Evolutionary conservation across 2,329 filamentous ascomycete genomes (phyloP).

Genomic region (Didymella pomorum): DNA sequence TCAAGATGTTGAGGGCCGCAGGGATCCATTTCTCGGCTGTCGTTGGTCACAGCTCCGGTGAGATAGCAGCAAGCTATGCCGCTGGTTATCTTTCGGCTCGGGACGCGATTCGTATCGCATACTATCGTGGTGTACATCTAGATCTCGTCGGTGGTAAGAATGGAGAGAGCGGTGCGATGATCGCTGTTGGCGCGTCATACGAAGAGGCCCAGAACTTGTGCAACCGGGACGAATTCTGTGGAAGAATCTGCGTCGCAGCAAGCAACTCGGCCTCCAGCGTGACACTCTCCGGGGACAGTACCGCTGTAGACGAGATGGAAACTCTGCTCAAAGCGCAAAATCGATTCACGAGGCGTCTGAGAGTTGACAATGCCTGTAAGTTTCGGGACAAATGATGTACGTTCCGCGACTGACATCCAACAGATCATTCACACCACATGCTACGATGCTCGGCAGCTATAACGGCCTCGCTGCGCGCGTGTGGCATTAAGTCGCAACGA

Average conservation of each 20-base stretch:
- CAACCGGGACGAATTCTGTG: slow-evolving; percentile 16
- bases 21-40: slow-evolving; percentile 14
- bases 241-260: slow-evolving; percentile 32
- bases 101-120: slow-evolving; percentile 25
- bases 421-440: slow-evolving; percentile 59
- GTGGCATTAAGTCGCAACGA: background rate
- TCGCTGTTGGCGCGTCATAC: slow-evolving; percentile 31
- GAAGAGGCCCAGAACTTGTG: slow-evolving; percentile 5
- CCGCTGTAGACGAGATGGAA: slow-evolving; percentile 48
- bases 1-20: slow-evolving; percentile 30
- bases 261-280: slow-evolving; percentile 47
- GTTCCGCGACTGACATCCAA: slow-evolving; percentile 26
- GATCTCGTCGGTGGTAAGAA: background rate
- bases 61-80: slow-evolving; percentile 36
- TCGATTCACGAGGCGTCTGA: slow-evolving; percentile 52
- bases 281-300: slow-evolving; percentile 56
- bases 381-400: too few relatives aligned
- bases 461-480: slow-evolving; percentile 12
- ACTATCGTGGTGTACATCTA: slow-evolving; percentile 28
- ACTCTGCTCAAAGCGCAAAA: slow-evolving; percentile 34
- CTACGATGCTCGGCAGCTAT: slow-evolving; percentile 21
- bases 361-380: slow-evolving; percentile 47
- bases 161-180: slow-evolving; percentile 43
- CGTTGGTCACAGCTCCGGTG: slow-evolving; percentile 36
- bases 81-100: slow-evolving; percentile 32